A percentile compares a stretch with the other conserved stretches of the same genome.
These are phyloP conservation scores for Sporisorium exsertum DNA, from an alignment of 1,284 basidiomycete genomes.

Conservation along the genomic window DNA sequence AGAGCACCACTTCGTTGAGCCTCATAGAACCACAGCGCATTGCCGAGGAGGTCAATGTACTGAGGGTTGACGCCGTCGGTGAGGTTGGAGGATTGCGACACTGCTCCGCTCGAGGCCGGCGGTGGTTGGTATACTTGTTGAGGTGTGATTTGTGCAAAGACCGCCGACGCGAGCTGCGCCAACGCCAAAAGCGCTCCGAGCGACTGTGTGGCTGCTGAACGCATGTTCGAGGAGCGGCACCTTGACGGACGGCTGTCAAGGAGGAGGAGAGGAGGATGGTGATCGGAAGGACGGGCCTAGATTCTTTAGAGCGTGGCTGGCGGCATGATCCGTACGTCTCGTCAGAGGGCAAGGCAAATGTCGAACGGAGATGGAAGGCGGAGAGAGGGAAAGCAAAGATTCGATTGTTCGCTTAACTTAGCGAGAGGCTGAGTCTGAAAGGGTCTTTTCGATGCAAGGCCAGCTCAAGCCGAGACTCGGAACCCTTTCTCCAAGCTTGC, in stretches of 20 bases:
- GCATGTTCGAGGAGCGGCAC: conserved; percentile 8
- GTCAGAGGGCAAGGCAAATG: background rate
- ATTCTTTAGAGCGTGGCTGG: background rate
- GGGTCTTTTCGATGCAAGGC: conserved; percentile 5
- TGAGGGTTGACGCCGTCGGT: conserved; percentile 71
- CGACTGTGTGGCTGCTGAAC: background rate
- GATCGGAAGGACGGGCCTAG: background rate
- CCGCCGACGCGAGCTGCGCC: conserved; percentile 6
- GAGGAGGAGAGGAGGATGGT: background rate
- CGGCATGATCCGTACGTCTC: background rate
- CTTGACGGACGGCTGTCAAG: background rate
- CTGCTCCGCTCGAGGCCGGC: conserved; percentile 23
- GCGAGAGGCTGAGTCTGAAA: conserved; percentile 9
- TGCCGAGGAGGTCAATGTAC: conserved; percentile 83
- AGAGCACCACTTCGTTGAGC: conserved; percentile 85
- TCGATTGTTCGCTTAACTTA: background rate
- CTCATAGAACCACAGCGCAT: conserved; percentile 88
- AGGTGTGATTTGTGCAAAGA: conserved; percentile 37
- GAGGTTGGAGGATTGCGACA: conserved; percentile 32
- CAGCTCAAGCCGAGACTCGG: conserved; percentile 3
- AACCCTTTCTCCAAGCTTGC: background rate
- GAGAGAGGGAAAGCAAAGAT: background rate
- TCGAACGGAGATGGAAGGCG: conserved; percentile 1
- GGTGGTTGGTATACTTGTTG: conserved; percentile 32
- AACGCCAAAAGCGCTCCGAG: conserved; percentile 8